A percentile compares a stretch with the other conserved stretches of the same genome.
Evolutionary conservation across 805 yeast genomes (phyloP).

Genomic region (Candida saitoana): DNA sequence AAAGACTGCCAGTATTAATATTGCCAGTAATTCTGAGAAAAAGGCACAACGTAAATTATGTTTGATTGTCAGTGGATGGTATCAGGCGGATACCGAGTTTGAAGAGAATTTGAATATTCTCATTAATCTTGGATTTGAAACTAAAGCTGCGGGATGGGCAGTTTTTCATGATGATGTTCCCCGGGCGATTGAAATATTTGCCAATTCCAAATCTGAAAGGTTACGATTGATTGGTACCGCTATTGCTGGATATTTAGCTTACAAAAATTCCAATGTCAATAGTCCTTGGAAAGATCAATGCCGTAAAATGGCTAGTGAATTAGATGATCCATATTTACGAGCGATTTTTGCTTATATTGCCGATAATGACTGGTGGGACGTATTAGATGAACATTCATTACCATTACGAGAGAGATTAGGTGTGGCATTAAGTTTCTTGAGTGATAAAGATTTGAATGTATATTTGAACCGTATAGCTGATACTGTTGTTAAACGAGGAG

Average conservation of each 20-base stretch:
- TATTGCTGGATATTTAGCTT: constrained; percentile 81
- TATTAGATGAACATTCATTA: constrained; percentile 80
- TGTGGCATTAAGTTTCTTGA: constrained; percentile 79
- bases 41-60: constrained; percentile 73
- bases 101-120: constrained; percentile 62
- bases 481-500: constrained; percentile 71
- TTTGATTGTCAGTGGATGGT: constrained; percentile 87
- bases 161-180: constrained; percentile 87
- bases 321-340: constrained; percentile 83
- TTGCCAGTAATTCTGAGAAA: constrained; percentile 43
- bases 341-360: constrained; percentile 93
- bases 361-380: constrained; percentile 96
- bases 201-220: constrained; percentile 66
- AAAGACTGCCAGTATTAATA: constrained; percentile 43
- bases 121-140: constrained; percentile 56
- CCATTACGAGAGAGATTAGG: constrained; percentile 88
- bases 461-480: constrained; percentile 70
- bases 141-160: constrained; percentile 97
- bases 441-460: constrained; percentile 71
- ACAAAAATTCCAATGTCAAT: constrained; percentile 53
- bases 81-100: constrained; percentile 68
- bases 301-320: constrained; percentile 78
- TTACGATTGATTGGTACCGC: constrained; percentile 86
- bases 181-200: constrained; percentile 74
- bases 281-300: constrained; percentile 93